Conservation (phyloP, 73 alveolate species). For the Tetrahymena elliotti region DNA sequence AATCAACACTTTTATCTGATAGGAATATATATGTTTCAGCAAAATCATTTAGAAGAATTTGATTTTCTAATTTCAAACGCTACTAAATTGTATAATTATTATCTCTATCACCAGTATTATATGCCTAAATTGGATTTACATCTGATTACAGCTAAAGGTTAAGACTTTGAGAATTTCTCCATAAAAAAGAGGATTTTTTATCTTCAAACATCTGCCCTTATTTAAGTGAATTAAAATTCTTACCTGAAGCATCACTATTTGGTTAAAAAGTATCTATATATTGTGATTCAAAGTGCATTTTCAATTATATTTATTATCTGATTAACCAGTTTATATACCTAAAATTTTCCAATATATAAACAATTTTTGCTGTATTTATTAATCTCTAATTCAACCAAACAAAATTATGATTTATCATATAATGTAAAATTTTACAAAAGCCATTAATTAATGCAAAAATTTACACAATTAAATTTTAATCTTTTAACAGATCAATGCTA, state of each 20-base stretch:
- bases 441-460: not conserved
- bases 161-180: not conserved
- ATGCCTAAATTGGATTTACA: not conserved
- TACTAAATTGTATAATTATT: not conserved
- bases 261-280: not conserved
- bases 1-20: not conserved
- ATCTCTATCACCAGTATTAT: not conserved
- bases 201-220: not conserved
- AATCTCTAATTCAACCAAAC: not conserved
- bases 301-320: too few species aligned
- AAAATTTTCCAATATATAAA: not conserved
- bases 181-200: not conserved
- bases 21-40: not conserved
- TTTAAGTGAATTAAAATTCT: not conserved
- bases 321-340: not conserved
- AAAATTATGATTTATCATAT: not conserved
- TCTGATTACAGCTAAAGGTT: not conserved
- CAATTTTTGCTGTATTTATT: not conserved
- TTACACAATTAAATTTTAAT: too few species aligned
- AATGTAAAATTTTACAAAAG: not conserved
- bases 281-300: not conserved
- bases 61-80: not conserved
- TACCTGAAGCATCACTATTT: not conserved
- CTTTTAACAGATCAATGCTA: not conserved
- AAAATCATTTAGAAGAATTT: not conserved